Percentiles rank a stretch among this genome's conserved stretches.
These are phyloP conservation scores for Vaccinium vitisidaea DNA, from an alignment of 148 eudicot species.

Conservation along the genomic window DNA sequence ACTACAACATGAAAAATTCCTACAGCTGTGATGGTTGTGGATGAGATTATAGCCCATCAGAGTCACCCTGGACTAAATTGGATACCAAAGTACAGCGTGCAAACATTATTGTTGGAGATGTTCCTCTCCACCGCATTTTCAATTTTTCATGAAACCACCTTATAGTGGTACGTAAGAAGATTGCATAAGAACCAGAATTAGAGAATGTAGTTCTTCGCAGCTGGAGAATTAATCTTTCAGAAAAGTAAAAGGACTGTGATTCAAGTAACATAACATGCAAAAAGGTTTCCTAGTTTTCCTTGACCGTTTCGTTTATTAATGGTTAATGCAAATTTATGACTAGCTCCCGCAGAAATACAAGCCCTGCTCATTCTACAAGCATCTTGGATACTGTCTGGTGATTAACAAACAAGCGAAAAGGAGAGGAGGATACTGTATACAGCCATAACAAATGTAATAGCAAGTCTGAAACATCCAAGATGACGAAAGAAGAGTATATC, in stretches of 20 bases:
- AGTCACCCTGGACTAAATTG: neutral
- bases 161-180: neutral
- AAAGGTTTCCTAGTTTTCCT: neutral
- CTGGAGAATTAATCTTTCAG: neutral
- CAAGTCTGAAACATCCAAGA: neutral
- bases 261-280: neutral
- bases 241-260: neutral
- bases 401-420: neutral
- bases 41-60: neutral
- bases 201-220: neutral
- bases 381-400: neutral
- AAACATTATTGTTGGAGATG: neutral
- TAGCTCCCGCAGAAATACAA: neutral
- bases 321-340: neutral
- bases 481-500: constrained; percentile 18
- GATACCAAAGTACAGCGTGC: neutral
- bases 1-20: neutral
- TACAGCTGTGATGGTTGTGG: neutral
- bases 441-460: neutral
- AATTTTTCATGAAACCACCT: neutral
- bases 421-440: neutral
- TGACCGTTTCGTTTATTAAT: neutral
- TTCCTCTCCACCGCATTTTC: neutral
- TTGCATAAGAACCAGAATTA: neutral
- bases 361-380: neutral